Conservation (phyloP, 1,284 basidiomycete genomes). For the Papiliotrema terrestris region DNA sequence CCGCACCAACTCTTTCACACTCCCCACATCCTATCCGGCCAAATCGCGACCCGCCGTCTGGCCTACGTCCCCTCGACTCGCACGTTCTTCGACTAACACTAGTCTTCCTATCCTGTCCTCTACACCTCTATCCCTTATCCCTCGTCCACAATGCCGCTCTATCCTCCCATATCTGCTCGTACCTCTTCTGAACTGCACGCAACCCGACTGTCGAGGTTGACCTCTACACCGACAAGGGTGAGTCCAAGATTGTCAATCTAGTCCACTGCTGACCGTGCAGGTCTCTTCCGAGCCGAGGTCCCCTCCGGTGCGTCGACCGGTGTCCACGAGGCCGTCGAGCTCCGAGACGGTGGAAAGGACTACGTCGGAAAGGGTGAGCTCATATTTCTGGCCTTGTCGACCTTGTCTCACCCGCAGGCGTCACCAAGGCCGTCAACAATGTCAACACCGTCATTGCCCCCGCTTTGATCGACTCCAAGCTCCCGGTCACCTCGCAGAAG, state of each 20-base stretch:
- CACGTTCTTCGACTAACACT: slow-evolving; percentile 6
- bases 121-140: neutral
- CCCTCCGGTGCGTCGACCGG: slow-evolving; percentile 99
- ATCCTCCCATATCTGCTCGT: neutral
- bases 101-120: neutral
- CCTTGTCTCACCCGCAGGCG: slow-evolving; percentile 58
- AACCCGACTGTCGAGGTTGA: slow-evolving; percentile 97
- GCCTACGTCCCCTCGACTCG: neutral
- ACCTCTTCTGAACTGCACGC: slow-evolving; percentile 30
- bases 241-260: slow-evolving; percentile 19
- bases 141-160: neutral
- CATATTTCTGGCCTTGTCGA: neutral
- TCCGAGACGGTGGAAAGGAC: slow-evolving; percentile 92
- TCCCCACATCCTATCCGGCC: slow-evolving; percentile 1
- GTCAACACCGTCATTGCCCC: slow-evolving; percentile 92
- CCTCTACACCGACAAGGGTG: slow-evolving; percentile 79
- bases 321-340: slow-evolving; percentile 96
- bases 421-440: slow-evolving; percentile 88
- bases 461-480: slow-evolving; percentile 77
- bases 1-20: neutral
- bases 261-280: slow-evolving; percentile 50
- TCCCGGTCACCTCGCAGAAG: slow-evolving; percentile 89
- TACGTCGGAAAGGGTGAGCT: slow-evolving; percentile 90
- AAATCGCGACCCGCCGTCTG: neutral
- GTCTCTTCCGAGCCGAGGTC: slow-evolving; percentile 90